Conservation (phyloP, 2,329 filamentous ascomycete genomes). For the Whalleya microplaca region DNA sequence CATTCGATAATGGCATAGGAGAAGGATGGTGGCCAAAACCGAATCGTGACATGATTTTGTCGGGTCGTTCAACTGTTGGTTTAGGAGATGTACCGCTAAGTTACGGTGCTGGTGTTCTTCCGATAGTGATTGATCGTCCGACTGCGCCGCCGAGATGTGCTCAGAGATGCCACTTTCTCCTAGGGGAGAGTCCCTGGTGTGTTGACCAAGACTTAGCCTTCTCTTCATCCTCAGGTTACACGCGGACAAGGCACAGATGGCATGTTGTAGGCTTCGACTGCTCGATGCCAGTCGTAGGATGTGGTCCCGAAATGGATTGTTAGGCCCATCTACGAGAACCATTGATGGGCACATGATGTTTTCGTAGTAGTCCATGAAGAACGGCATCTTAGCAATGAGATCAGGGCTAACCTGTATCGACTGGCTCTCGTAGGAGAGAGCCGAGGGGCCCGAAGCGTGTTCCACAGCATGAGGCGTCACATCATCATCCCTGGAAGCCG, state of each 20-base stretch:
- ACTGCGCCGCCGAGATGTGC: conserved; percentile 49
- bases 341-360: conserved; percentile 90
- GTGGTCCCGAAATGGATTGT: conserved; percentile 84
- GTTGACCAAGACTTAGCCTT: conserved; percentile 64
- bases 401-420: conserved; percentile 59
- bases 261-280: conserved; percentile 86
- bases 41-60: conserved; percentile 80
- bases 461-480: conserved; percentile 46
- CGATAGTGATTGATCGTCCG: conserved; percentile 68
- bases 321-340: conserved; percentile 84
- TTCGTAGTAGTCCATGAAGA: conserved; percentile 91
- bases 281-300: conserved; percentile 76
- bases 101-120: conserved; percentile 84
- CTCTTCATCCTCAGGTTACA: conserved; percentile 90
- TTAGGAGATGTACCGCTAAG: conserved; percentile 79
- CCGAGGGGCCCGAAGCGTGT: conserved; percentile 52
- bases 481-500: conserved; percentile 49
- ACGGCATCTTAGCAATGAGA: conserved; percentile 78
- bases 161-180: conserved; percentile 51
- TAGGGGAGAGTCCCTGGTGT: conserved; percentile 56
- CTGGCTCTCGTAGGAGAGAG: conserved; percentile 49
- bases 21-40: conserved; percentile 81
- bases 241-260: conserved; percentile 84
- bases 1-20: conserved; percentile 90
- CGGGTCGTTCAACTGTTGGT: conserved; percentile 80